Base-by-base conservation (phyloP, 2,329 filamentous ascomycete genomes). In the Colletotrichum tofieldiae region DNA sequence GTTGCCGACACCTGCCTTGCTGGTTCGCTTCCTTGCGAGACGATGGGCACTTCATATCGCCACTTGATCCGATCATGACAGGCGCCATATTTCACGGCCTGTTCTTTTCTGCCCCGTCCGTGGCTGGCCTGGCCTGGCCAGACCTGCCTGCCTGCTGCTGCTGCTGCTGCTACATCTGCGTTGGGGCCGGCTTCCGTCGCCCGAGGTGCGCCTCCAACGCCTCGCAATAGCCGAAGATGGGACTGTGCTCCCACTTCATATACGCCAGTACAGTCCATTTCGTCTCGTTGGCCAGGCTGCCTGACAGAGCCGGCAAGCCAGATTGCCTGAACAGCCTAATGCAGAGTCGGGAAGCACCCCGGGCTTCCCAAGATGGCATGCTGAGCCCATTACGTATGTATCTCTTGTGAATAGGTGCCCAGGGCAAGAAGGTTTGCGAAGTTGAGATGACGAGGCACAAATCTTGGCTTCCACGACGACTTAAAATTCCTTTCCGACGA, bases 361-460 rank as follows among this genome's bases (percentile, higher is more conserved):
- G 65, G 35, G 37, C 51, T 71, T 37, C 35, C 67, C 26, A 41
- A 66, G 55, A 55, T 37, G 45, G 59, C 54, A 47, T 54, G 52
- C 56, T 54, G 37, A 54, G 20, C 6, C 37, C 35, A 23, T 51
- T 43, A 71, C n/a, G 37, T 39, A 55, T 37, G 49, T 54, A 20
- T 18, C 18, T 39, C 62, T 7, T 3, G 16, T 26, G 35, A n/a
- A 65, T 58, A 14, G 32, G n/a, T 63, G 20, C 11, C 35, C 47
- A 18, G 37, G 11, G 35, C 41, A 66, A 23, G 39, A 65, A 65
- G 59, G 59, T 64, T 54, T 20, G 26, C 11, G 32, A 47, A 64
- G 49, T 63, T 63, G 51, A 68, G 65, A 60, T 72, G 69, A 55
- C 59, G 56, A 58, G 58, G 59, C 56, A 68, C 52, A 43, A 71